These are phyloP conservation scores for Penicillium parvum DNA, from an alignment of 495 filamentous ascomycete genomes.

Conservation along the genomic window DNA sequence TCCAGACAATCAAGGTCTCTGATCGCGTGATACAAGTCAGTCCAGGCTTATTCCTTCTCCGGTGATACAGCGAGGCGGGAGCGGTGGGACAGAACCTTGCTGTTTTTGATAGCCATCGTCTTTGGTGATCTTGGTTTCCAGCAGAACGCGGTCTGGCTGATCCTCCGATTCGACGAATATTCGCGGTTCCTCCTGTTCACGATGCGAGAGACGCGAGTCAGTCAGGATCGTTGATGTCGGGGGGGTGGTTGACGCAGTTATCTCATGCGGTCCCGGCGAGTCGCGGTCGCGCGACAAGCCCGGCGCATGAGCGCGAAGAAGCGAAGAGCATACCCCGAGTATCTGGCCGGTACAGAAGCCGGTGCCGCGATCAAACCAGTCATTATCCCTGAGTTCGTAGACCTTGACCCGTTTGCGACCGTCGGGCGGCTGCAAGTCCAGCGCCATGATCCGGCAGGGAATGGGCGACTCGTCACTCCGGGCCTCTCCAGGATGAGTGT, in stretches of 20 bases:
- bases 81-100: constrained; percentile 61
- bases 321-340: constrained; percentile 59
- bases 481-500: constrained; percentile 37
- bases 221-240: background rate
- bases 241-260: no score
- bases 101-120: constrained; percentile 98
- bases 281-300: constrained; percentile 10
- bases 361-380: constrained; percentile 97
- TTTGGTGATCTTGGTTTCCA: constrained; percentile 85
- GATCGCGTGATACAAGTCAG: constrained; percentile 27
- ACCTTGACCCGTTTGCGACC: constrained; percentile 98
- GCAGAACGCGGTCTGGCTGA: constrained; percentile 69
- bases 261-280: constrained; percentile 17
- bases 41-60: constrained; percentile 4
- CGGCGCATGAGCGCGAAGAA: background rate
- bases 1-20: constrained; percentile 99
- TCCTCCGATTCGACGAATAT: constrained; percentile 95
- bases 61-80: constrained; percentile 8
- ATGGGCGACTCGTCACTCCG: constrained; percentile 40
- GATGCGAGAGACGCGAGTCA: constrained; percentile 4
- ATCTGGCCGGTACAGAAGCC: constrained; percentile 86
- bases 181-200: constrained; percentile 67
- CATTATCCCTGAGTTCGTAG: constrained; percentile 95
- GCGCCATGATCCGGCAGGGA: constrained; percentile 65
- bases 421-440: constrained; percentile 73